Base-by-base conservation (phyloP, 768 basidiomycete species). In the Cubamyces sp. region DNA sequence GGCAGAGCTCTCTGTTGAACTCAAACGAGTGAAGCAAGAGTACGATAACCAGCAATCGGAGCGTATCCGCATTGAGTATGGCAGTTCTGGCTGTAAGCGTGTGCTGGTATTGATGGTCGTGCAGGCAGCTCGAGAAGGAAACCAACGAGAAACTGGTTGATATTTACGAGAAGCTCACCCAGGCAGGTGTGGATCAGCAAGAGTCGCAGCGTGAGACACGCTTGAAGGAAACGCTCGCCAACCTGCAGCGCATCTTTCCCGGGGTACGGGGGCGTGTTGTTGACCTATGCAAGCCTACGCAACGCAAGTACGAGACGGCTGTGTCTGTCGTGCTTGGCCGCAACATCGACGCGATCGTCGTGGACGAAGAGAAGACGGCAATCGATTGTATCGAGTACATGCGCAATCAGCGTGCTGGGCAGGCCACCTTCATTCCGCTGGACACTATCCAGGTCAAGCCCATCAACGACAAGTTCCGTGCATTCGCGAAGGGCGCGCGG, bases 361-460 rank as follows among this genome's bases (percentile, higher is more conserved):
- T 98, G 1, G 96, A 99, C 69, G 90, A 94, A 70, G 96, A 98
- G 78, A 94, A 92, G 76, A 96, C 92, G 1, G 97, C 94, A 1
- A 97, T 98, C 58, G 94, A 96, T 67, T 98, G 96, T 73, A 98
- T 98, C 69, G 94, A 98, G 90, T 98, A 97, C 74, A 86, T 99
- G 85, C 90, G 94, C 64, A 95, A 90, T 62, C 94, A 97, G 75
- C 90, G 96, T 39, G 87, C 91, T 0, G 97, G 96, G 1, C 93
- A 95, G 76, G 96, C 96, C 14, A 99, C 97, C 0, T 98, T 98
- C 78, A 91, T 99, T 48, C 97, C 97, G 0, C 87, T 99, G n/a
- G 96, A 98, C 73, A 96, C 94, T 9, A 96, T 98, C 66, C 92
- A 94, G 71, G 90, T 90, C 37, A 98, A 96, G 73, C 88, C 94